phyloP scores from a whole-genome alignment of 352 stramenopile species.

The Phytophthora kernoviae region DNA sequence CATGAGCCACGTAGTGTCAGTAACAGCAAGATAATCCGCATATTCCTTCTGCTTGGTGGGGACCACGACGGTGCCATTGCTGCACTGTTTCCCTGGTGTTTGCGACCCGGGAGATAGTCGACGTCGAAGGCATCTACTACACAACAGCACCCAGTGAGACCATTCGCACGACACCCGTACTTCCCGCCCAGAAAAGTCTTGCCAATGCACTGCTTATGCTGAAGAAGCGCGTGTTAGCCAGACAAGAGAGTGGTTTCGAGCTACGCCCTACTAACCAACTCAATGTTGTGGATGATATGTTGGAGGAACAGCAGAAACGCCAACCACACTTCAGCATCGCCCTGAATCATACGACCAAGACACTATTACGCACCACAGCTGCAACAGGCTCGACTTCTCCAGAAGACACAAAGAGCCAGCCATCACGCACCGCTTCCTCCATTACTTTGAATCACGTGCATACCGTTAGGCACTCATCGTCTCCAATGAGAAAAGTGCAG shows the following conservation, averaged over 20 bases:
- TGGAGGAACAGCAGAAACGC: constrained; percentile 6
- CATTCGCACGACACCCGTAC: constrained; percentile 12
- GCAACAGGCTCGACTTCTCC: neutral
- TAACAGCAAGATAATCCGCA: constrained; percentile 12
- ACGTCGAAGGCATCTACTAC: constrained; percentile 33
- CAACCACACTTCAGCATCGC: constrained; percentile 17
- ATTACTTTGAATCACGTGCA: neutral
- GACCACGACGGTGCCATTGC: constrained; percentile 47
- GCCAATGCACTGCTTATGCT: constrained; percentile 34
- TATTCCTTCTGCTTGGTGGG: constrained; percentile 42
- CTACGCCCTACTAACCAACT: constrained; percentile 21
- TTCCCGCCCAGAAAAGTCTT: constrained; percentile 21
- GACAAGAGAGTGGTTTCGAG: constrained; percentile 26
- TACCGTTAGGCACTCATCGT: neutral
- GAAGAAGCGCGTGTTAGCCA: constrained; percentile 33
- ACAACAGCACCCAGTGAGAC: constrained; percentile 16
- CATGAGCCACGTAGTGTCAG: constrained; percentile 4
- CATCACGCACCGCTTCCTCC: neutral
- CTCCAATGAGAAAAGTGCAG: neutral
- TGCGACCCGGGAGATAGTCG: constrained; percentile 23
- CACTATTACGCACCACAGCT: neutral
- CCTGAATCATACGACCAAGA: neutral
- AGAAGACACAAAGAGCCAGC: neutral
- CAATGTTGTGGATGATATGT: constrained; percentile 18
- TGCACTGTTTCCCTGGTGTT: constrained; percentile 27